These are phyloP conservation scores for Colletotrichum shisoi DNA, from an alignment of 2,329 filamentous ascomycete genomes.

Conservation along the genomic window DNA sequence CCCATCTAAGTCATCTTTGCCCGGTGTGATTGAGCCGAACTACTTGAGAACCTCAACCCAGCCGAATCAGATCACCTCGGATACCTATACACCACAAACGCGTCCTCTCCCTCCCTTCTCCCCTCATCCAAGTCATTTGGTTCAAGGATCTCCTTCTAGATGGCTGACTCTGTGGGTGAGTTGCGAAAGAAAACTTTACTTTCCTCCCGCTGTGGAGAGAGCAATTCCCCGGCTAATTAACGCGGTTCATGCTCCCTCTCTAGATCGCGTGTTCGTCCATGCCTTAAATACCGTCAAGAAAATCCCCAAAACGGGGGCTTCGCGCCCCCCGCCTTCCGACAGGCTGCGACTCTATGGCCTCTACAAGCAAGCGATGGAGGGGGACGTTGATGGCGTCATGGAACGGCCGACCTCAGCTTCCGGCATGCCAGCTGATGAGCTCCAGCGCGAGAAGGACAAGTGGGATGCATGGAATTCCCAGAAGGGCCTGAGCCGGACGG, in stretches of 20 bases:
- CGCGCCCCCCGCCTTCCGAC: slow-evolving; percentile 83
- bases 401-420: slow-evolving; percentile 71
- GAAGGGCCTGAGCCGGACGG: slow-evolving; percentile 81
- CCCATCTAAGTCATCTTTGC: slow-evolving; percentile 31
- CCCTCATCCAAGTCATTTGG: slow-evolving; percentile 8
- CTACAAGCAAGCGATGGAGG: slow-evolving; percentile 99
- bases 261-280: slow-evolving; percentile 98
- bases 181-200: slow-evolving; percentile 40
- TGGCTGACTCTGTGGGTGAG: slow-evolving; percentile 53
- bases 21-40: slow-evolving; percentile 32
- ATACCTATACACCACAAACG: slow-evolving; percentile 25
- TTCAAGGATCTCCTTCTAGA: slow-evolving; percentile 40
- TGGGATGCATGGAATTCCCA: slow-evolving; percentile 97
- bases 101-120: slow-evolving; percentile 10
- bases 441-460: slow-evolving; percentile 70
- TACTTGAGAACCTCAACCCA: slow-evolving; percentile 24
- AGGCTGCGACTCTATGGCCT: slow-evolving; percentile 94
- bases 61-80: slow-evolving; percentile 28
- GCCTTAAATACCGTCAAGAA: slow-evolving; percentile 98
- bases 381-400: slow-evolving; percentile 94
- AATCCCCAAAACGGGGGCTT: slow-evolving; percentile 90
- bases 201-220: slow-evolving; percentile 41
- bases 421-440: slow-evolving; percentile 60
- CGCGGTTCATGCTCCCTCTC: slow-evolving; percentile 32
- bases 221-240: slow-evolving; percentile 39